These are phyloP conservation scores for Dactylellina sp. DNA, from an alignment of 2,329 filamentous ascomycete genomes.

Conservation along the genomic window DNA sequence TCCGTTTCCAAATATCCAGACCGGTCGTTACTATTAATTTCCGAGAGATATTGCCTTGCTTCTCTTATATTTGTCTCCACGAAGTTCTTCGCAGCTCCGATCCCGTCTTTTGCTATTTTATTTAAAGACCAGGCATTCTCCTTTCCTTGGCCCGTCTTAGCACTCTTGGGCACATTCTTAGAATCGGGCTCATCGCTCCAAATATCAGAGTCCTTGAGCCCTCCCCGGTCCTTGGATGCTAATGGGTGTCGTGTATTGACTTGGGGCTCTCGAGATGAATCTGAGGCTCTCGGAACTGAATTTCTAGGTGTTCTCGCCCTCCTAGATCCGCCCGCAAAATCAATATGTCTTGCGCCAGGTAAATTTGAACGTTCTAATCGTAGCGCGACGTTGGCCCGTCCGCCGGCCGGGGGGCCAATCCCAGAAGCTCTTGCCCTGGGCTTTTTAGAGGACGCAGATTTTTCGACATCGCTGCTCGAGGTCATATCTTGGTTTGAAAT, in stretches of 20 bases:
- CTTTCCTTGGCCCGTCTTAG: background rate
- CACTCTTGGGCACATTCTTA: background rate
- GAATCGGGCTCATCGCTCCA: too few species aligned
- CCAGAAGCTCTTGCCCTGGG: background rate
- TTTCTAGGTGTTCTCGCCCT: too few species aligned
- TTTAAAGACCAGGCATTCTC: conserved; percentile 24
- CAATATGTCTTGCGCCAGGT: too few species aligned
- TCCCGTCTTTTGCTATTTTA: conserved; percentile 6
- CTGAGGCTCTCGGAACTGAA: too few species aligned
- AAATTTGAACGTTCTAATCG: too few species aligned
- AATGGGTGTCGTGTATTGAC: too few species aligned
- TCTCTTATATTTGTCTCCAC: conserved; percentile 35
- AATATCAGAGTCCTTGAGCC: too few species aligned
- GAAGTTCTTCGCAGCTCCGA: conserved; percentile 14
- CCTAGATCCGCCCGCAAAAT: too few species aligned
- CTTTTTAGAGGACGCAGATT: background rate
- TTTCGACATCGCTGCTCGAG: background rate
- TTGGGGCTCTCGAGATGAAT: too few species aligned
- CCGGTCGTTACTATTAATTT: background rate
- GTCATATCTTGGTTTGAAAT: background rate
- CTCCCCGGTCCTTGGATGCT: too few species aligned
- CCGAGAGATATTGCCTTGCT: conserved; percentile 23
- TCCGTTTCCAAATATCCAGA: background rate
- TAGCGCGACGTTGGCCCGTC: conserved; percentile 16
- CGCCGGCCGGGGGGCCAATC: conserved; percentile 6